phyloP scores from a whole-genome alignment of 257 asterid species.

The Thymus quinquecostatus region DNA sequence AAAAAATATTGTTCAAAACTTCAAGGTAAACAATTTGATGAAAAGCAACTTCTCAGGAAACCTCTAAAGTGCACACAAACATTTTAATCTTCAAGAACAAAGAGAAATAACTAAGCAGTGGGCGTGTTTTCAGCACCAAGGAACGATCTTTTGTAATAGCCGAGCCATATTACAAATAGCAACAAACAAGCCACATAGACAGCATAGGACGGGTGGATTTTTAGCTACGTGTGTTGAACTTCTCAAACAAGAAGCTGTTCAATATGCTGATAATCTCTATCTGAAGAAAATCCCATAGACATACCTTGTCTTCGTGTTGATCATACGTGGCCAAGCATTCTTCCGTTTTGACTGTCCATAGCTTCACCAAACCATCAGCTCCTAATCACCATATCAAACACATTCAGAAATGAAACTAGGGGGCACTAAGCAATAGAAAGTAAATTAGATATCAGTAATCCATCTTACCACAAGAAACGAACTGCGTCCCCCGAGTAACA shows the following conservation, averaged over 20 bases:
- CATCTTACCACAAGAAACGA: conserved; percentile 84
- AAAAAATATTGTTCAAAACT: background rate
- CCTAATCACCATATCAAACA: conserved; percentile 49
- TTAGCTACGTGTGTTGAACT: background rate
- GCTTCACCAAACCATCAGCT: conserved; percentile 95
- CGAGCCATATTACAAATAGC: background rate
- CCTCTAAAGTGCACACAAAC: background rate
- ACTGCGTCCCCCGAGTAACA: conserved; percentile 85
- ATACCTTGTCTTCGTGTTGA: conserved; percentile 93
- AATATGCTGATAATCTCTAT: conserved; percentile 1
- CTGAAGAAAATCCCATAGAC: conserved; percentile 13
- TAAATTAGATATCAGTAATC: conserved; percentile 21
- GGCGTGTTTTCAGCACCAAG: background rate
- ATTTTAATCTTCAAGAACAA: background rate
- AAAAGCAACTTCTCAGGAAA: background rate
- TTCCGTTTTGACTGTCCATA: conserved; percentile 89
- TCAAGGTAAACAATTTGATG: conserved; percentile 2
- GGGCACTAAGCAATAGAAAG: conserved; percentile 5
- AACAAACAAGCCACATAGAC: background rate
- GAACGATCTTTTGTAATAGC: background rate
- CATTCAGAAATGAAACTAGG: conserved; percentile 24
- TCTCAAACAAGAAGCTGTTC: background rate
- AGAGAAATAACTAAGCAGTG: background rate
- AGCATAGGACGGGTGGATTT: background rate
- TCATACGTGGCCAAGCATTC: conserved; percentile 98